phyloP scores from a whole-genome alignment of 2,329 filamentous ascomycete genomes.

The Emergomyces pasteurianus region DNA sequence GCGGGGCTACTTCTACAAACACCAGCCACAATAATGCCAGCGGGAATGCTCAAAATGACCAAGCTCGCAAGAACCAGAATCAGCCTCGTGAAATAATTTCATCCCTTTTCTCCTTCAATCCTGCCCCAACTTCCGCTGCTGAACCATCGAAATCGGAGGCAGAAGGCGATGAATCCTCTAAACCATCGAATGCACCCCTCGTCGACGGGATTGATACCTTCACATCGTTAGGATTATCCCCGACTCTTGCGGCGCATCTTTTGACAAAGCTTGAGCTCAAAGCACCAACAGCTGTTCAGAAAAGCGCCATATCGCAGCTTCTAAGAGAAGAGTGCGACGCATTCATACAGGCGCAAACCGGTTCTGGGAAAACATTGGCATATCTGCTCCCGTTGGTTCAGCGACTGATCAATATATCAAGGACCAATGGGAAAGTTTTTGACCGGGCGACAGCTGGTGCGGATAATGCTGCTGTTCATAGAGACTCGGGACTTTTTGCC shows the following conservation, averaged over 20 bases:
- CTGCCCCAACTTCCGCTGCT: conserved; percentile 39
- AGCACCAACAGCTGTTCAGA: conserved; percentile 88
- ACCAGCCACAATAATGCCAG: conserved; percentile 8
- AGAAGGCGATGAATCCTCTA: conserved; percentile 39
- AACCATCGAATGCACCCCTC: conserved; percentile 84
- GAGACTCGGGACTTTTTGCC: conserved; percentile 83
- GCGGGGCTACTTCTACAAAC: conserved; percentile 3
- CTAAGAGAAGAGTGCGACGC: conserved; percentile 74
- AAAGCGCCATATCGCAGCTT: conserved; percentile 71
- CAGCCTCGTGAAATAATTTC: conserved; percentile 61
- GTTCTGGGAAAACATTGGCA: conserved; percentile 94
- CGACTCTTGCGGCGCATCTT: conserved; percentile 68
- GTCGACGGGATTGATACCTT: conserved; percentile 77
- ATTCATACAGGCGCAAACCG: conserved; percentile 93
- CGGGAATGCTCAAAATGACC: not conserved
- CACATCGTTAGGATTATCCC: conserved; percentile 69
- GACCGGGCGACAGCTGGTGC: conserved; percentile 22
- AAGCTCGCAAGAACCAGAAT: conserved; percentile 9
- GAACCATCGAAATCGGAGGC: conserved; percentile 27
- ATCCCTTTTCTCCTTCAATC: conserved; percentile 85
- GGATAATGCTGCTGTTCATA: conserved; percentile 49
- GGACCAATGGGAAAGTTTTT: conserved; percentile 34
- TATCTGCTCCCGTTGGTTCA: conserved; percentile 90
- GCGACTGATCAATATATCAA: conserved; percentile 64
- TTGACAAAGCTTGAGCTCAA: conserved; percentile 77